Conservation (phyloP, 2,329 filamentous ascomycete species). For the Myriangium duriaei region DNA sequence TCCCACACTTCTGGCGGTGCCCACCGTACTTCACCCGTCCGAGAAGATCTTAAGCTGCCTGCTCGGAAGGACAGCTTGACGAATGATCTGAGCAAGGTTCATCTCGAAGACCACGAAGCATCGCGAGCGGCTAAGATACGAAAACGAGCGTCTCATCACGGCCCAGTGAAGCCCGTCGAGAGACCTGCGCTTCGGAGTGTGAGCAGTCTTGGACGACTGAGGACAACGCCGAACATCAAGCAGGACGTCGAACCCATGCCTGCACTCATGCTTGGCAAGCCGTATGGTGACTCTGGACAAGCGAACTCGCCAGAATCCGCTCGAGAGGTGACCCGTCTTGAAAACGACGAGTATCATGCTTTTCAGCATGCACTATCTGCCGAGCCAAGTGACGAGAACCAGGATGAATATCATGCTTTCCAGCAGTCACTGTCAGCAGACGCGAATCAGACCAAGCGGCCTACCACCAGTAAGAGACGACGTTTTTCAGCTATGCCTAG, state of each 20-base stretch:
- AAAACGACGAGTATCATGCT: slow-evolving; percentile 8
- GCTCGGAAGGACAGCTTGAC: slow-evolving; percentile 6
- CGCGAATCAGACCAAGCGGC: slow-evolving; percentile 8
- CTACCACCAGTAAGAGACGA: slow-evolving; percentile 4
- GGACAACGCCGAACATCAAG: neutral
- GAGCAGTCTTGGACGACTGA: slow-evolving; percentile 4
- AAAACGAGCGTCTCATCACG: slow-evolving; percentile 7
- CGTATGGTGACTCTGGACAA: neutral
- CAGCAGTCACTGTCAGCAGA: slow-evolving; percentile 7
- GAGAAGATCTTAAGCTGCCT: neutral
- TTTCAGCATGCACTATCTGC: slow-evolving; percentile 7
- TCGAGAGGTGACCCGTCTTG: neutral
- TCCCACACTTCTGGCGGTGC: too few relatives aligned
- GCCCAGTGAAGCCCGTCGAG: neutral
- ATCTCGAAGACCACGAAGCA: neutral
- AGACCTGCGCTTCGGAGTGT: slow-evolving; percentile 2
- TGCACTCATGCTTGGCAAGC: neutral
- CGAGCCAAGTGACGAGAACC: slow-evolving; percentile 4
- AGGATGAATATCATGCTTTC: slow-evolving; percentile 7
- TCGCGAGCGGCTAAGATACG: slow-evolving; percentile 2
- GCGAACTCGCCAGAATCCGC: neutral
- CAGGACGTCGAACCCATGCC: neutral
- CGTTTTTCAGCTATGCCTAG: slow-evolving; percentile 14
- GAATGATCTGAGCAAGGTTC: slow-evolving; percentile 2
- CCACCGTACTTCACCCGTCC: too few relatives aligned